These are phyloP conservation scores for Vitis hybrid DNA, from an alignment of 177 flowering plant species.

Conservation along the genomic window DNA sequence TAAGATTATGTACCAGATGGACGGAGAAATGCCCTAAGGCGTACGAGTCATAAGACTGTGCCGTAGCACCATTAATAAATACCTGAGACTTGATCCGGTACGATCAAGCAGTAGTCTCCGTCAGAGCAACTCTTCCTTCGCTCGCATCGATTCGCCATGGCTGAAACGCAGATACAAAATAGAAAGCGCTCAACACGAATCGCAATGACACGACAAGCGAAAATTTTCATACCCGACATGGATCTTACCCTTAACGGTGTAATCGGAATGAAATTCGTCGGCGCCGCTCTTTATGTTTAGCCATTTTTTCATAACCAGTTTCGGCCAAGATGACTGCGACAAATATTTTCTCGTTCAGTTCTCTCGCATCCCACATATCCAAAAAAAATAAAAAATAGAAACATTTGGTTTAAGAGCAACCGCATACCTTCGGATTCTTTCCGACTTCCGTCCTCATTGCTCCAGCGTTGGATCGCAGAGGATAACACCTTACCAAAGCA, in stretches of 20 bases:
- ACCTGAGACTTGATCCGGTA: conserved; percentile 57
- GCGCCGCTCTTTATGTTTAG: conserved; percentile 55
- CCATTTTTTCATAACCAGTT: conserved; percentile 62
- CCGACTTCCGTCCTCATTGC: conserved; percentile 38
- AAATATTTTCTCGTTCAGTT: not conserved
- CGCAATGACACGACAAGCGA: not conserved
- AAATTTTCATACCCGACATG: not conserved
- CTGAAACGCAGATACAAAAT: not conserved
- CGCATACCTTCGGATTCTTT: conserved; percentile 33
- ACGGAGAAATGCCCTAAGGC: not conserved
- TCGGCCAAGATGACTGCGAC: conserved; percentile 67
- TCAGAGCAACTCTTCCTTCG: conserved; percentile 75
- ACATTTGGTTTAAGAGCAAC: not conserved
- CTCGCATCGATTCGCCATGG: conserved; percentile 15
- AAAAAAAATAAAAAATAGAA: not conserved
- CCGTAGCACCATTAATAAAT: not conserved
- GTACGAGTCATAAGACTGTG: conserved; percentile 1
- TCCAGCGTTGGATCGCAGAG: conserved; percentile 13
- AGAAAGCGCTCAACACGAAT: not conserved
- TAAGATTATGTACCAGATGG: not conserved
- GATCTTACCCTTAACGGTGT: conserved; percentile 28
- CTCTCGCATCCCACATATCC: not conserved
- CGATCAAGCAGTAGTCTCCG: conserved; percentile 35
- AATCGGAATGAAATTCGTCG: conserved; percentile 66
- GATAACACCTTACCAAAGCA: not conserved